These are phyloP conservation scores for Suhomyces vadensis DNA, from an alignment of 805 yeast genomes.

Conservation along the genomic window DNA sequence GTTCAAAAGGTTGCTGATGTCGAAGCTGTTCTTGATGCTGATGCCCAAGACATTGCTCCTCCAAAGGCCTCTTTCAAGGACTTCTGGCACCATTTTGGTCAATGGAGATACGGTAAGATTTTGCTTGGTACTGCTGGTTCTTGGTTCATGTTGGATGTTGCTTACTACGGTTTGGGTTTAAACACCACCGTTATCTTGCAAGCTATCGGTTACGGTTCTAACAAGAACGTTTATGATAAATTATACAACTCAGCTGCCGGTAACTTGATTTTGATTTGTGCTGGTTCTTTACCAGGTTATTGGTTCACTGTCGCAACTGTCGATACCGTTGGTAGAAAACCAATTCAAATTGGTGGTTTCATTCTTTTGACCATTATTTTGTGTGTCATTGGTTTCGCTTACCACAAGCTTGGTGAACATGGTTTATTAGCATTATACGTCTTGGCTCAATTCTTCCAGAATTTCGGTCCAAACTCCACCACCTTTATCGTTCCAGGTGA, in stretches of 20 bases:
- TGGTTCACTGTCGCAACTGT: constrained; percentile 82
- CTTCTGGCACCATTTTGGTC: constrained; percentile 69
- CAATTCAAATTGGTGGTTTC: constrained; percentile 79
- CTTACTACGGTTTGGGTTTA: constrained; percentile 84
- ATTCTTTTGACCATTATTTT: constrained; percentile 66
- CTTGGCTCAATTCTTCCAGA: constrained; percentile 82
- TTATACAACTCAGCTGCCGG: constrained; percentile 84
- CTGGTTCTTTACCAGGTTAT: constrained; percentile 94
- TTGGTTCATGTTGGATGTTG: constrained; percentile 90
- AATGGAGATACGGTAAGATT: constrained; percentile 87
- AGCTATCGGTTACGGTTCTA: constrained; percentile 81
- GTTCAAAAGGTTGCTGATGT: constrained; percentile 54
- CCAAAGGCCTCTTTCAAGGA: constrained; percentile 83
- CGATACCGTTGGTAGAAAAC: constrained; percentile 82
- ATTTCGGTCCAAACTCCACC: constrained; percentile 92
- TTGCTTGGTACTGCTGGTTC: constrained; percentile 87
- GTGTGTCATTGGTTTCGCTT: constrained; percentile 82
- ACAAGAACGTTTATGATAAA: constrained; percentile 64
- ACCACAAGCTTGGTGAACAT: constrained; percentile 63
- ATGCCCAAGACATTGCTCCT: constrained; percentile 47
- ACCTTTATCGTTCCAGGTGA: constrained; percentile 92
- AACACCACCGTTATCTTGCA: constrained; percentile 77
- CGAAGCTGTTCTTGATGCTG: constrained; percentile 42
- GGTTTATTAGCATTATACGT: constrained; percentile 79
- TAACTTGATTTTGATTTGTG: constrained; percentile 88